Base-by-base conservation (phyloP, 192 early-diverging fungal species). In the Linnemannia elongata region DNA sequence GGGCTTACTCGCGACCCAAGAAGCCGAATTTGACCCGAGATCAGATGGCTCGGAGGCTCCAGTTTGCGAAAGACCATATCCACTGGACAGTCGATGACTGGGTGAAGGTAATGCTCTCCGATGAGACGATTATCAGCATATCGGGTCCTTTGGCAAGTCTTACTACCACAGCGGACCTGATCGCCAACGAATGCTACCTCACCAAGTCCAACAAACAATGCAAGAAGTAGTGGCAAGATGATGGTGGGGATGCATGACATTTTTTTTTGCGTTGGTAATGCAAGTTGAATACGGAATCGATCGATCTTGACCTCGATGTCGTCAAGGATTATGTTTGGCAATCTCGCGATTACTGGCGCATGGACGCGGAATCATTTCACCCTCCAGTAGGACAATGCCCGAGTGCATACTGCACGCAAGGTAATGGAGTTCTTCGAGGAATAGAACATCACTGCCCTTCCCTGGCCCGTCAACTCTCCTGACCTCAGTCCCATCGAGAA, bases 401-500 rank as follows among this genome's bases (percentile, higher is more conserved):
- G 24, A 1, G 5, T 55, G 1, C 76, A 78, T 70, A 78, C 68
- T 24, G 66, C 49, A 42, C 7, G 9, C 45, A 42, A 72, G 45
- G 49, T 75, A 47, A 52, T 66, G 30, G 44, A 41, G 8, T 77
- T 69, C 36, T 72, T 80, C 18, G 68, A 33, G 66, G 38, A 72
- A 18, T 47, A 69, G 1, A 76, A 80, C 6, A n/a, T 80, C 27
- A 57, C 63, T 41, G 15, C 73, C 42, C 52, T 85, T 33, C 52
- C 75, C 10, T 85, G 83, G 78, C 75, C 74, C 36, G 66, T 49
- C 8, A 63, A 79, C 27, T 79, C 73, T 18, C 74, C 68, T 1
- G 77, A 79, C 49, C 68, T 85, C 54, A 80, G 80, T 54, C 63
- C 69, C n/a, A 80, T 85, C 42, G 69, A 85, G 10, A 69, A 85